Evolutionary conservation across 116 monocot genomes (phyloP).

Genomic region (Phalaenopsis hybrid): DNA sequence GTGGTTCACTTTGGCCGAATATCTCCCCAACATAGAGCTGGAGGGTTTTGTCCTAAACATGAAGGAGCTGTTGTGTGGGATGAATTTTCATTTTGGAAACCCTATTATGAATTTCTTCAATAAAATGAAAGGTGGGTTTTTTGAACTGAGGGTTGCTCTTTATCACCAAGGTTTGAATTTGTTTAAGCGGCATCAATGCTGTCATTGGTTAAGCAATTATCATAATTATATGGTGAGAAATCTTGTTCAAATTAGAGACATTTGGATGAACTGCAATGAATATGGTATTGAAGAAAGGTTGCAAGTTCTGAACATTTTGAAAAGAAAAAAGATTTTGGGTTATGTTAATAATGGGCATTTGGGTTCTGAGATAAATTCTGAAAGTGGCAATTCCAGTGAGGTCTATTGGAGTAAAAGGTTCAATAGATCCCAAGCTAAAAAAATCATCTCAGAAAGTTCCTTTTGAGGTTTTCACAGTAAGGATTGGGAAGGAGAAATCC

Average conservation of each 20-base stretch:
- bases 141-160: constrained; percentile 47
- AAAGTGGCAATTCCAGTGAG: constrained; percentile 22
- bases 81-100: constrained; percentile 74
- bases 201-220: constrained; percentile 50
- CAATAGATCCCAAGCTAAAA: not conserved
- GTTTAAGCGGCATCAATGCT: constrained; percentile 41
- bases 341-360: constrained; percentile 15
- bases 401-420: constrained; percentile 19
- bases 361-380: constrained; percentile 24
- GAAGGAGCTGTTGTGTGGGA: constrained; percentile 41
- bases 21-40: constrained; percentile 80
- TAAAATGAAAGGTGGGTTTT: constrained; percentile 53
- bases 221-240: constrained; percentile 65
- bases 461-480: constrained; percentile 9
- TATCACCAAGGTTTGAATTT: constrained; percentile 44
- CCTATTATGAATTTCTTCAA: constrained; percentile 47
- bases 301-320: constrained; percentile 33
- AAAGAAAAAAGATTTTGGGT: constrained; percentile 24
- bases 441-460: constrained; percentile 7
- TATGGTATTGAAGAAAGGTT: constrained; percentile 70
- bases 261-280: constrained; percentile 42
- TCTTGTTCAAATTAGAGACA: constrained; percentile 35
- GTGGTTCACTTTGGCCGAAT: constrained; percentile 41
- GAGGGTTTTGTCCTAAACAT: constrained; percentile 48
- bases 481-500: constrained; percentile 27